These are phyloP conservation scores for Geotrichum siamense DNA, from an alignment of 1,139 yeast genomes.

Conservation along the genomic window DNA sequence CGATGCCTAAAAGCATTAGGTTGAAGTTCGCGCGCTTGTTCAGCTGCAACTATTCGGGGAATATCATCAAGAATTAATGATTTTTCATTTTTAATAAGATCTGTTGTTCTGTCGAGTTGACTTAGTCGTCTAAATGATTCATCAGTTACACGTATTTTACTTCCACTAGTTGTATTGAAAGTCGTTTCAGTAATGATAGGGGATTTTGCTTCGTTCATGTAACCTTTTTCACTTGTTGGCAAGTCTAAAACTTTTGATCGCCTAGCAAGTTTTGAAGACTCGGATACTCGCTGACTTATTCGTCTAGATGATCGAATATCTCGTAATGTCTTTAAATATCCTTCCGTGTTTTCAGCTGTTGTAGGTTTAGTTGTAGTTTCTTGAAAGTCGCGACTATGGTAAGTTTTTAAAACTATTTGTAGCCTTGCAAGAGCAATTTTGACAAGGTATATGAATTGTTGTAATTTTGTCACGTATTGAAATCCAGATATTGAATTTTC, in stretches of 20 bases:
- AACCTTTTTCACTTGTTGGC: slow-evolving; percentile 35
- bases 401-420: slow-evolving; percentile 53
- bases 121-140: slow-evolving; percentile 30
- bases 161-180: slow-evolving; percentile 35
- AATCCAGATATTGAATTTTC: slow-evolving; percentile 37
- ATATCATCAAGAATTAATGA: slow-evolving; percentile 91
- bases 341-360: slow-evolving; percentile 34
- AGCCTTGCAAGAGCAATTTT: slow-evolving; percentile 82
- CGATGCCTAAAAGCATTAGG: slow-evolving; percentile 21
- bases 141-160: slow-evolving; percentile 38
- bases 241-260: slow-evolving; percentile 46
- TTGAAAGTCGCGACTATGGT: background rate
- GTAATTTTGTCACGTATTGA: slow-evolving; percentile 52
- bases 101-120: slow-evolving; percentile 49
- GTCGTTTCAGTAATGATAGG: slow-evolving; percentile 1
- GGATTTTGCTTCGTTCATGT: slow-evolving; percentile 13
- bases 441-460: slow-evolving; percentile 67
- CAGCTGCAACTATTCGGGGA: slow-evolving; percentile 94
- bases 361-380: background rate
- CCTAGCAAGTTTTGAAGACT: slow-evolving; percentile 52
- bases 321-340: slow-evolving; percentile 60
- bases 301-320: slow-evolving; percentile 77
- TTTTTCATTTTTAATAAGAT: slow-evolving; percentile 68
- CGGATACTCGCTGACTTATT: slow-evolving; percentile 57
- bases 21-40: slow-evolving; percentile 79